These are phyloP conservation scores for Tulasnella sp. DNA, from an alignment of 768 basidiomycete genomes.

Conservation along the genomic window DNA sequence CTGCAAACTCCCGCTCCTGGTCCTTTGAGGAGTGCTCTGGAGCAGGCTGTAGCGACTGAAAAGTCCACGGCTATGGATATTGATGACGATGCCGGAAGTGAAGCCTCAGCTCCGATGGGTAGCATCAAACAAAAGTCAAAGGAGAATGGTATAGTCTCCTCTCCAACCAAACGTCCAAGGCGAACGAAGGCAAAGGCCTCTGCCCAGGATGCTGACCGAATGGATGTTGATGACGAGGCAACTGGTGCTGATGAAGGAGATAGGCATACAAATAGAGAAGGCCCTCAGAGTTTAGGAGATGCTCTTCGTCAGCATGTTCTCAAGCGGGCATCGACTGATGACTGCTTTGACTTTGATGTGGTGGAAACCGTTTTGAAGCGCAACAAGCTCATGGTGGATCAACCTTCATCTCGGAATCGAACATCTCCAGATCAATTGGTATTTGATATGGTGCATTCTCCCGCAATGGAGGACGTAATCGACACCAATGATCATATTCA, in stretches of 20 bases:
- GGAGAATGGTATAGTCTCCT: neutral
- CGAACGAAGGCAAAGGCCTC: neutral
- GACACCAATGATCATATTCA: neutral
- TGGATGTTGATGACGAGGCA: neutral
- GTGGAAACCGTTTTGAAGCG: conserved; percentile 2
- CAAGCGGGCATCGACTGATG: neutral
- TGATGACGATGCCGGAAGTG: neutral
- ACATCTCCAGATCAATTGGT: conserved; percentile 10
- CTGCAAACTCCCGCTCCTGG: too few relatives aligned
- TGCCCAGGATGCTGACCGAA: neutral
- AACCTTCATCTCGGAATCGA: neutral
- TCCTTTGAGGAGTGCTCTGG: too few relatives aligned
- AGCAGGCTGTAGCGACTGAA: too few relatives aligned
- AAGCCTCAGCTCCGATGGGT: too few relatives aligned
- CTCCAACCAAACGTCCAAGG: neutral
- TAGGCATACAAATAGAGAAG: neutral
- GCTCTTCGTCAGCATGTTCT: neutral
- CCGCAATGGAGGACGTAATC: neutral
- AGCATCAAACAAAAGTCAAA: neutral
- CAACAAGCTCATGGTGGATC: neutral
- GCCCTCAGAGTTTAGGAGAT: neutral
- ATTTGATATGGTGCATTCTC: neutral
- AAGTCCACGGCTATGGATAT: neutral
- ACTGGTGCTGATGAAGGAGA: neutral
- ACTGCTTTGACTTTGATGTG: neutral